A percentile compares a stretch with the other conserved stretches of the same genome.
Conservation (phyloP, 2,329 filamentous ascomycete genomes). For the Penicillium verrucosum region DNA sequence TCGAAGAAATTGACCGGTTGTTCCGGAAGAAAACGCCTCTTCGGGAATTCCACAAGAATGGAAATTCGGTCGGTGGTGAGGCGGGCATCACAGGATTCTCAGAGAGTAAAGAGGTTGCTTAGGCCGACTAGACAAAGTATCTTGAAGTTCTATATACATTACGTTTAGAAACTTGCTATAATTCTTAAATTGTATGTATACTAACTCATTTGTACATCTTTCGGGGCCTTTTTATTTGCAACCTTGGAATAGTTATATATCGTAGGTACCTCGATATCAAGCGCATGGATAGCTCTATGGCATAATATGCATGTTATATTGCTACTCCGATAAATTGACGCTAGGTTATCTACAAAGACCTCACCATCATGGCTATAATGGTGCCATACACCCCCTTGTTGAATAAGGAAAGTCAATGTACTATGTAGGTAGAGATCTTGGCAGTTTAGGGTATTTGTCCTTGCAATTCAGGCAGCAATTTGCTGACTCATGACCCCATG, state of each 20-base stretch:
- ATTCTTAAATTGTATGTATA: too few relatives aligned
- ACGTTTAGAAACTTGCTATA: too few relatives aligned
- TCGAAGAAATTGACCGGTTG: background rate
- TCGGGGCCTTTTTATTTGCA: background rate
- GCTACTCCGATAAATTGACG: background rate
- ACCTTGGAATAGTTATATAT: background rate
- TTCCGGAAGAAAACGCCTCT: background rate
- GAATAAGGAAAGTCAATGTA: too few relatives aligned
- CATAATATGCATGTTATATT: background rate
- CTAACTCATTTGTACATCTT: too few relatives aligned
- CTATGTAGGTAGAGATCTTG: background rate
- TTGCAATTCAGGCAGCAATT: background rate
- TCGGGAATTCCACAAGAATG: too few relatives aligned
- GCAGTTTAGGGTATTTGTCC: background rate
- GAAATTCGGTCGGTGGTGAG: background rate
- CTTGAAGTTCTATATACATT: background rate
- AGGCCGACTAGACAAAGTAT: background rate
- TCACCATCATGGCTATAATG: background rate
- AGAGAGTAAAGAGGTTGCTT: background rate
- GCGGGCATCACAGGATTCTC: background rate
- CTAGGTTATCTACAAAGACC: background rate
- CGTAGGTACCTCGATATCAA: background rate
- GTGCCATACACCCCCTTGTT: background rate
- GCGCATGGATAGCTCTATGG: background rate
- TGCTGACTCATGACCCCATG: conserved; percentile 5